Percentiles rank a stretch among this genome's conserved stretches.
Evolutionary conservation across 2,329 filamentous ascomycete genomes (phyloP).

Genomic region (Penicillium hesseltinei): DNA sequence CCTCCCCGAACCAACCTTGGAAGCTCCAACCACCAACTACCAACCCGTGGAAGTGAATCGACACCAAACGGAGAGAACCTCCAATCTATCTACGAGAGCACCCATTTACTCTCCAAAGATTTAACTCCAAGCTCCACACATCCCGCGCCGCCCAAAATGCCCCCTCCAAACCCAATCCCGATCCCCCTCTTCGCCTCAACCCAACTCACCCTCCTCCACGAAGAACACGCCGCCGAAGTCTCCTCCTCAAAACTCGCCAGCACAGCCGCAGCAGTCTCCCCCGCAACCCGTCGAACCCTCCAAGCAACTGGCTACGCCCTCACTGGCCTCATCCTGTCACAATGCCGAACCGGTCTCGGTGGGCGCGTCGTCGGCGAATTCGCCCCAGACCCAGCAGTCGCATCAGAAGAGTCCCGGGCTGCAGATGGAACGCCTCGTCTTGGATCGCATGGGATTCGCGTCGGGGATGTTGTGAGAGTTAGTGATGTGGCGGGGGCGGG

Average conservation of each 20-base stretch:
- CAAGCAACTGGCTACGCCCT: constrained; percentile 43
- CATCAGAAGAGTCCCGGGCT: constrained; percentile 41
- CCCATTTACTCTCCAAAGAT: neutral
- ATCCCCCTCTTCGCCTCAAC: constrained; percentile 44
- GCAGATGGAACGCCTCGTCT: constrained; percentile 43
- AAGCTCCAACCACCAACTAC: too few species aligned
- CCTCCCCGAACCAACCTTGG: constrained; percentile 2
- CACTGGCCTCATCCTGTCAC: constrained; percentile 61
- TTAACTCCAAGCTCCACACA: neutral
- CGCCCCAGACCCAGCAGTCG: constrained; percentile 65
- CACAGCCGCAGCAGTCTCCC: constrained; percentile 41
- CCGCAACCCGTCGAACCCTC: constrained; percentile 43
- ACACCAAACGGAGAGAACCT: neutral
- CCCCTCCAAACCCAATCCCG: constrained; percentile 27
- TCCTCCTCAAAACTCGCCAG: constrained; percentile 44
- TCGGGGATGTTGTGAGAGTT: constrained; percentile 49
- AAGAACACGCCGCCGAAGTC: constrained; percentile 47
- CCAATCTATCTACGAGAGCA: neutral
- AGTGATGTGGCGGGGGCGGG: constrained; percentile 34
- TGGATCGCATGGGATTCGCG: constrained; percentile 48
- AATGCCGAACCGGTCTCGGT: constrained; percentile 82
- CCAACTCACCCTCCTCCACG: constrained; percentile 43
- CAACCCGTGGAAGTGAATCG: neutral
- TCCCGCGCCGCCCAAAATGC: constrained; percentile 1
- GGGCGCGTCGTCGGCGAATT: constrained; percentile 90